Evolutionary conservation across 2,329 filamentous ascomycete species (phyloP), one percentile per base, ranked within the genome.

Genomic region (Fusarium sp.): DNA sequence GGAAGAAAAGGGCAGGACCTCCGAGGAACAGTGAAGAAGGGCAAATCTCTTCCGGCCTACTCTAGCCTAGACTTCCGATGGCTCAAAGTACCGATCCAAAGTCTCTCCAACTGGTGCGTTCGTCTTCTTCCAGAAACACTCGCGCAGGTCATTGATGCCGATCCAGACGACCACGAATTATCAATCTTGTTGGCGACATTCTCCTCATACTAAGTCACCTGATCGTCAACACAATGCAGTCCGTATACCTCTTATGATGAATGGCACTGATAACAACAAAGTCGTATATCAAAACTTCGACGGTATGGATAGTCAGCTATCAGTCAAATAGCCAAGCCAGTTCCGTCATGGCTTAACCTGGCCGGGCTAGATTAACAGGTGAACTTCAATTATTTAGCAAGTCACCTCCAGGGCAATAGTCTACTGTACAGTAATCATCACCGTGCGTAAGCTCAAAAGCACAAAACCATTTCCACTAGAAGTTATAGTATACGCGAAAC

Each of bases 381-480:
- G 65, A 65, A 12, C 15, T 61, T 15, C 34, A 20, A 15, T 52
- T 26, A 5, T 37, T 31, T 1, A 62, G 47, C 9, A 66, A 53
- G 4, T 54, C 50, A 7, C 54, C 63, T 5, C 62, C 55, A 2
- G 63, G 63, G 62, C 62, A 68, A 31, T 66, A 68, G 33, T 62
- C 62, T 20, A 65, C 63, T 6, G 67, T 66, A 6, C 65, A 70
- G 37, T 69, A 70, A 4, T 62, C 69, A 23, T 70, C 67, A 15
- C 65, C 67, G 38, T 20, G 20, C 3, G 20, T 20, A 20, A 20
- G 20, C 20, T 3, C 20, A 20, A 20, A 20, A 3, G 20, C 3
- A 20, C 20, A 20, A 20, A 20, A 3, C 4, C 20, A 3, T 20
- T 20, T 20, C 20, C 3, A 20, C 20, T n/a, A 20, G 20, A 20